Conservation (phyloP, 345 rosid species). For the Euphorbia peplus region DNA sequence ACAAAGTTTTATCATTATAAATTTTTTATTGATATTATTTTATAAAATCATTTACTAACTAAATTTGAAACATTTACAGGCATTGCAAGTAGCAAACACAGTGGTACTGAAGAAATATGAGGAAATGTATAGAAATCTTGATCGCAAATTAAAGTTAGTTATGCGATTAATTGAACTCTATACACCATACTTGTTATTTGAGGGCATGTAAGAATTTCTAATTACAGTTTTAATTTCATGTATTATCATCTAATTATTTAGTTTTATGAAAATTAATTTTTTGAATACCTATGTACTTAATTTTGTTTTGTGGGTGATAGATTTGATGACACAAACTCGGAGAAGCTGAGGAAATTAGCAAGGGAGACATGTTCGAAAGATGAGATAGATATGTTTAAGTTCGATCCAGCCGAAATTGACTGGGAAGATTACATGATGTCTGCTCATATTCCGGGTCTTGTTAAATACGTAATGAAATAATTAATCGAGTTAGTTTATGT, state of each 20-base stretch:
- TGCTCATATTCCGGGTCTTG: constrained; percentile 20
- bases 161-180: constrained; percentile 38
- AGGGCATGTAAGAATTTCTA: constrained; percentile 9
- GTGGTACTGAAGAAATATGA: constrained; percentile 17
- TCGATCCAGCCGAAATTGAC: constrained; percentile 6
- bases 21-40: too few relatives aligned
- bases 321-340: constrained; percentile 28
- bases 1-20: too few relatives aligned
- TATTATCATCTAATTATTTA: too few relatives aligned
- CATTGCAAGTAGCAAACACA: constrained; percentile 10
- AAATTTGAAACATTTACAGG: background rate
- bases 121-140: background rate
- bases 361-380: constrained; percentile 8
- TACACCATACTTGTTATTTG: constrained; percentile 33
- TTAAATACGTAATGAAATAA: constrained; percentile 5
- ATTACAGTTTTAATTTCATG: background rate
- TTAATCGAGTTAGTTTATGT: too few relatives aligned
- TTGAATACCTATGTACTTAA: background rate
- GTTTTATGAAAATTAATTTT: background rate
- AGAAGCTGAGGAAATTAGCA: constrained; percentile 21
- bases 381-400: constrained; percentile 9
- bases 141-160: constrained; percentile 26
- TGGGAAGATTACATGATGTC: constrained; percentile 18
- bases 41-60: too few relatives aligned
- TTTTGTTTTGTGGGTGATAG: constrained; percentile 1